A percentile compares a stretch with the other conserved stretches of the same genome.
These are phyloP conservation scores for Oryza longistaminata DNA, from an alignment of 176 grass and related monocot species.

Conservation along the genomic window DNA sequence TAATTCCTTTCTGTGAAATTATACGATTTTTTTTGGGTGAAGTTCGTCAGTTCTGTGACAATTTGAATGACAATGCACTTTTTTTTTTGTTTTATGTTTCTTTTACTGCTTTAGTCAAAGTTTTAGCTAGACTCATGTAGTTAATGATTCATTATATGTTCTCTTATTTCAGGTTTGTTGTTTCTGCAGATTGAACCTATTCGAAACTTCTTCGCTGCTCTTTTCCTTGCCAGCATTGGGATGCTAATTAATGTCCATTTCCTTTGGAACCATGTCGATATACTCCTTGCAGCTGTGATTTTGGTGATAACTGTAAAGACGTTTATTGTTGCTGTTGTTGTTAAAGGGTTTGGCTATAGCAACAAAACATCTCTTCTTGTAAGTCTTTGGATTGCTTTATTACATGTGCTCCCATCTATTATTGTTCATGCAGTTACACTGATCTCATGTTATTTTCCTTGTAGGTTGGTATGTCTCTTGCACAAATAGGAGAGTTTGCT, in stretches of 20 bases:
- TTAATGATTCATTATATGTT: constrained; percentile 67
- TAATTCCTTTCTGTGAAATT: constrained; percentile 44
- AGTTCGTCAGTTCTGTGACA: neutral
- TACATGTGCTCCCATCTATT: neutral
- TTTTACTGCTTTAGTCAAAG: constrained; percentile 21
- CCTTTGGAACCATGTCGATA: constrained; percentile 99
- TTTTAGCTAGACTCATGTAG: constrained; percentile 41
- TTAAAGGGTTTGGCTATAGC: constrained; percentile 97
- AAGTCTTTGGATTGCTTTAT: constrained; percentile 46
- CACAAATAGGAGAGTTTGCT: constrained; percentile 99
- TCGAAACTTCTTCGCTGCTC: constrained; percentile 94
- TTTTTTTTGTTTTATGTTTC: constrained; percentile 25
- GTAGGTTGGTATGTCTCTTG: constrained; percentile 99
- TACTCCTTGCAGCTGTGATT: constrained; percentile 96
- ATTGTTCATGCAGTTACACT: constrained; percentile 18
- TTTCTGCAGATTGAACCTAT: constrained; percentile 99
- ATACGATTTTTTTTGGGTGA: neutral
- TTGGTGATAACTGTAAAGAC: constrained; percentile 96
- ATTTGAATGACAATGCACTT: neutral
- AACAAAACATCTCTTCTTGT: constrained; percentile 99
- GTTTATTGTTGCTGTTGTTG: constrained; percentile 73
- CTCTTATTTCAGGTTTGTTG: constrained; percentile 92
- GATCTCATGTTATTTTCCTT: neutral
- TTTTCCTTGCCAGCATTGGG: constrained; percentile 99
- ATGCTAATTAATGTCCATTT: constrained; percentile 99